A percentile compares a stretch with the other conserved stretches of the same genome.
These are phyloP conservation scores for Suhomyces bokatorum DNA, from an alignment of 1,139 yeast genomes.

Conservation along the genomic window DNA sequence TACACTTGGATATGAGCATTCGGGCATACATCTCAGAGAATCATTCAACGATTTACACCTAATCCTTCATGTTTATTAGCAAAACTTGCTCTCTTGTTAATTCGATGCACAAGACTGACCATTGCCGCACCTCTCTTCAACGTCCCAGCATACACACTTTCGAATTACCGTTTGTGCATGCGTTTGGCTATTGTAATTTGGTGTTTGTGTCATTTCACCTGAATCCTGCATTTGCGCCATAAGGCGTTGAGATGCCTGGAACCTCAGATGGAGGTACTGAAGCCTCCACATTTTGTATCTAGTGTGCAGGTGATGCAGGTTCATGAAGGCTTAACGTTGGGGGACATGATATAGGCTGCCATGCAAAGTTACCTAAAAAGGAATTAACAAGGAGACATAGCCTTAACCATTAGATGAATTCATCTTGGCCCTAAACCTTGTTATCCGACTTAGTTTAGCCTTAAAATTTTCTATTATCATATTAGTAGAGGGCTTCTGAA, in stretches of 20 bases:
- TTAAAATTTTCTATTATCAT: too few species aligned
- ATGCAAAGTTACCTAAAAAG: not conserved
- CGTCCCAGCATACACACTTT: not conserved
- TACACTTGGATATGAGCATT: too few species aligned
- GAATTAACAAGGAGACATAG: not conserved
- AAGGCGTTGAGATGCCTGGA: not conserved
- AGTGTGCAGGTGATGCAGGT: not conserved
- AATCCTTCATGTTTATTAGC: not conserved
- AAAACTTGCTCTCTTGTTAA: not conserved
- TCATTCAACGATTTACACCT: too few species aligned
- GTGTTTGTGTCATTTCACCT: not conserved
- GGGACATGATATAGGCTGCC: not conserved
- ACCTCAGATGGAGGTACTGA: not conserved
- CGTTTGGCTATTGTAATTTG: not conserved
- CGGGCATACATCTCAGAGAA: too few species aligned
- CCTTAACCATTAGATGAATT: not conserved
- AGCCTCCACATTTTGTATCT: not conserved
- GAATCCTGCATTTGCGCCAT: not conserved
- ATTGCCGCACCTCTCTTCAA: conserved; percentile 1
- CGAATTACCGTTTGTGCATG: not conserved
- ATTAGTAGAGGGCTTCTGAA: too few species aligned
- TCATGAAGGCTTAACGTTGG: not conserved
- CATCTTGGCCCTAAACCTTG: not conserved
- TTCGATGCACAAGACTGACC: not conserved
- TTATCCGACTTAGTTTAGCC: not conserved